Evolutionary conservation across 192 early-diverging fungal species (phyloP).

Genomic region (Coemansia sp.): DNA sequence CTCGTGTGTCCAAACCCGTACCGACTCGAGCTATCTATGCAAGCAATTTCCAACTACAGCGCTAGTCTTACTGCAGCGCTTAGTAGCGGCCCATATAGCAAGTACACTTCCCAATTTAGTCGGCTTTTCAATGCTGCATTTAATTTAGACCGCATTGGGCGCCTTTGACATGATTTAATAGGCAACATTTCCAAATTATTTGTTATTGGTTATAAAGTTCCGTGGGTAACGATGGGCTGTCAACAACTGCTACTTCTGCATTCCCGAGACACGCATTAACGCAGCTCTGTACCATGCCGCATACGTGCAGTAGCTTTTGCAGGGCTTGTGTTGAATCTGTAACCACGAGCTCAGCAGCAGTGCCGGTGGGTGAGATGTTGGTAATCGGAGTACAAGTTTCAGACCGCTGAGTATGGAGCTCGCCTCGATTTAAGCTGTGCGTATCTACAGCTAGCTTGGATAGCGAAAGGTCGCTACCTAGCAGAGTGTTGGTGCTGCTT

Average conservation of each 20-base stretch:
- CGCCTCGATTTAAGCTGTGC: not conserved
- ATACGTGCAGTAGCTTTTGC: constrained; percentile 9
- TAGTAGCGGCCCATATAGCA: no score
- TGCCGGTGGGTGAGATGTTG: not conserved
- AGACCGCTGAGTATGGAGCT: no score
- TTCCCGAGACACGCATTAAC: constrained; percentile 10
- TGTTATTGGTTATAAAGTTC: not conserved
- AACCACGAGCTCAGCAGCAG: not conserved
- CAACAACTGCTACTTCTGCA: not conserved
- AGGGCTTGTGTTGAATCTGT: not conserved
- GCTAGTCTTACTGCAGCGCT: not conserved
- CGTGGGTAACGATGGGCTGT: not conserved
- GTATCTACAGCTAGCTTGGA: not conserved
- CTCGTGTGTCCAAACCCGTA: not conserved
- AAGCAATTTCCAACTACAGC: not conserved
- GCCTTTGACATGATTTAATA: no score
- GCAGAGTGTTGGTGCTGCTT: not conserved
- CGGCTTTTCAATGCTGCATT: not conserved
- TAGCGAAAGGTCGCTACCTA: not conserved
- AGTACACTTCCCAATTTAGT: not conserved
- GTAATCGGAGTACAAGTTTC: not conserved
- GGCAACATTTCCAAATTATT: not conserved
- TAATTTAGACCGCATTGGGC: not conserved
- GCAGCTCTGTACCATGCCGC: constrained; percentile 14
- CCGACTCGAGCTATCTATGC: not conserved